phyloP scores from a whole-genome alignment of 1,139 yeast species.

The Zygosaccharomyces sapae region DNA sequence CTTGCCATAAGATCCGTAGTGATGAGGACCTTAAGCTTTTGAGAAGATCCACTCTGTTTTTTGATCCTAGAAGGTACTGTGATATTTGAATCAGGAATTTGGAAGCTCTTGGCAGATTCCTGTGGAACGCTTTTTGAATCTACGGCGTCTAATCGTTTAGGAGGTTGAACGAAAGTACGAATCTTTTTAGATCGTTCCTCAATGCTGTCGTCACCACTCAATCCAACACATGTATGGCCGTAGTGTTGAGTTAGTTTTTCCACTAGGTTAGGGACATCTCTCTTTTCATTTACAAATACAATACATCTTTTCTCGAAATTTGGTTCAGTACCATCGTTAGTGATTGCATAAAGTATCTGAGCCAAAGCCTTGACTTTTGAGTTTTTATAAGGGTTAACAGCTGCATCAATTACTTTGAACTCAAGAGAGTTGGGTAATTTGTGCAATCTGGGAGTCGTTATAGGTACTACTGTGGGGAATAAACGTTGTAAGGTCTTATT shows the following conservation, averaged over 20 bases:
- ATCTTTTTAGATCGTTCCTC: slow-evolving; percentile 56
- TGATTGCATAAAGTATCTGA: slow-evolving; percentile 82
- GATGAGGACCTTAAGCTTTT: slow-evolving; percentile 56
- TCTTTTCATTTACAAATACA: slow-evolving; percentile 77
- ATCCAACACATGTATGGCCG: slow-evolving; percentile 57
- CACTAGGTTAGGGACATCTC: slow-evolving; percentile 54
- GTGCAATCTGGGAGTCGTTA: slow-evolving; percentile 80
- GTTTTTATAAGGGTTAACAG: slow-evolving; percentile 72
- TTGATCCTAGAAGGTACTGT: slow-evolving; percentile 10
- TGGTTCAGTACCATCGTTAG: slow-evolving; percentile 75
- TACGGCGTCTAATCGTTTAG: slow-evolving; percentile 36
- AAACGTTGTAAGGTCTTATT: slow-evolving; percentile 55
- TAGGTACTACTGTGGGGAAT: slow-evolving; percentile 64
- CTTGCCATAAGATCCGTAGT: slow-evolving; percentile 91
- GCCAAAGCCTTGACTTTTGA: slow-evolving; percentile 80
- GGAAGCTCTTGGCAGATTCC: slow-evolving; percentile 13
- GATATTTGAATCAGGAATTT: slow-evolving; percentile 31
- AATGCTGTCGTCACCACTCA: slow-evolving; percentile 61
- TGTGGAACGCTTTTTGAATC: slow-evolving; percentile 23
- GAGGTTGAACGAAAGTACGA: slow-evolving; percentile 59
- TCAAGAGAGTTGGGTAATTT: slow-evolving; percentile 72
- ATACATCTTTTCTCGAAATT: slow-evolving; percentile 77
- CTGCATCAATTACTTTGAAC: slow-evolving; percentile 71
- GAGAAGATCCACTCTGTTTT: slow-evolving; percentile 31
- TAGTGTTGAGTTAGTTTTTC: slow-evolving; percentile 49